Evolutionary conservation across 345 rosid genomes (phyloP), one percentile per base, ranked within the genome.

Genomic region (Syzygium aqueum): DNA sequence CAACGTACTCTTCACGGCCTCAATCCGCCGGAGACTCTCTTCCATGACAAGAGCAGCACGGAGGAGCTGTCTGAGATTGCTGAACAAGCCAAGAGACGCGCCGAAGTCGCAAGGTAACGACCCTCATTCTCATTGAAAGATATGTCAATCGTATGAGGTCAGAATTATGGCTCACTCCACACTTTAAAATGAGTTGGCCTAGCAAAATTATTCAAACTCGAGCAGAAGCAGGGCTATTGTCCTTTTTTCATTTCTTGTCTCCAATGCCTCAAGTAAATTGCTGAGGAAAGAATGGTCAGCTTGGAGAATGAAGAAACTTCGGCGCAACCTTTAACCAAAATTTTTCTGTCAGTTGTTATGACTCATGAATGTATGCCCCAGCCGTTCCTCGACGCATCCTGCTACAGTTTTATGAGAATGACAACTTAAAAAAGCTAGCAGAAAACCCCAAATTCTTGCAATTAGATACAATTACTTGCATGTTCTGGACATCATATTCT

Each of bases 1-100:
- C 96, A 96, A 85, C 94, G 99, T 51, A 93, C 98, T 27, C 94
- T 94, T 43, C 95, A 94, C 17, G 98, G 99, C 14, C 92, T 93
- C 22, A 88, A 90, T 49, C 86, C 90, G 1, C 86, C 91, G 0
- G 91, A 93, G 28, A 85, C 87, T 27, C 23, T 65, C 77, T 84
- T 86, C 51, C 84, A 90, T 19, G 97, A 94, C 53, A 94, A 92
- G 89, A 88, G 85, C n/a, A 90, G 63, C 87, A 30, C 91, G 61
- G 88, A 51, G 22, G 94, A 94, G 85, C 86, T 89, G 84, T 90
- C 89, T 33, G 94, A 94, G 88, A 90, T 94, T 67, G 96, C 98
- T 0, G 98, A 96, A 88, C 98, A 96, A 51, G 98, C 98, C 16
- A 94, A 92, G 92, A 92, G 90, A 53, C 95, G 97, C 21, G 97